These are phyloP conservation scores for Crithidia sp. DNA, from an alignment of 208 protist species.

Conservation along the genomic window DNA sequence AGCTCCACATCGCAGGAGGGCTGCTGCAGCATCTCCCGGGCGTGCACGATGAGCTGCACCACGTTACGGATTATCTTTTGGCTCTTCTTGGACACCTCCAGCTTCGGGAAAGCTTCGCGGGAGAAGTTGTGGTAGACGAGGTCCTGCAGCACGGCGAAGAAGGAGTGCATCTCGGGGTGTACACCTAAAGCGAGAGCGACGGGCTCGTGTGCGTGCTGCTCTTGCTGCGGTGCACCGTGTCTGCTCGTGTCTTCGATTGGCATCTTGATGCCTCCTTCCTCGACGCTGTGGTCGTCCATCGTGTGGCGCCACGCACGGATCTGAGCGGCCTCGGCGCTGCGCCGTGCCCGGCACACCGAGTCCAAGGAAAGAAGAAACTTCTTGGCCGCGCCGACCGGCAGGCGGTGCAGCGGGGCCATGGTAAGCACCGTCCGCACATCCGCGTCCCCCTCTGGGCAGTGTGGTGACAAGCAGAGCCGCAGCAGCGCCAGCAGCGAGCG, in stretches of 20 bases:
- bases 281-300: background rate
- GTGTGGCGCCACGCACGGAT: conserved; percentile 26
- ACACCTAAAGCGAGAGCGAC: conserved; percentile 7
- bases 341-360: conserved; percentile 39
- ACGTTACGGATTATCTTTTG: conserved; percentile 50
- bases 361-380: conserved; percentile 60
- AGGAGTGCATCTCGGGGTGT: conserved; percentile 45
- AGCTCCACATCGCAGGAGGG: conserved; percentile 51
- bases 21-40: conserved; percentile 40
- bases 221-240: background rate
- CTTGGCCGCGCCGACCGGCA: conserved; percentile 32
- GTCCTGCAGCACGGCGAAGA: conserved; percentile 59
- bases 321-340: conserved; percentile 15
- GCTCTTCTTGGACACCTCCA: conserved; percentile 43
- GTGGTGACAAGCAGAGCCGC: conserved; percentile 59
- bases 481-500: conserved; percentile 63
- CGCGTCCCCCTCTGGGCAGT: conserved; percentile 42
- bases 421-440: conserved; percentile 64
- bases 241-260: background rate
- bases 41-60: conserved; percentile 42
- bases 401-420: conserved; percentile 43
- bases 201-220: background rate
- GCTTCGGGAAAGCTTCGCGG: conserved; percentile 37
- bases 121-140: conserved; percentile 62
- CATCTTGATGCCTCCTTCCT: background rate